Evolutionary conservation across 495 filamentous ascomycete species (phyloP).

Genomic region (Neurospora sublineolata): DNA sequence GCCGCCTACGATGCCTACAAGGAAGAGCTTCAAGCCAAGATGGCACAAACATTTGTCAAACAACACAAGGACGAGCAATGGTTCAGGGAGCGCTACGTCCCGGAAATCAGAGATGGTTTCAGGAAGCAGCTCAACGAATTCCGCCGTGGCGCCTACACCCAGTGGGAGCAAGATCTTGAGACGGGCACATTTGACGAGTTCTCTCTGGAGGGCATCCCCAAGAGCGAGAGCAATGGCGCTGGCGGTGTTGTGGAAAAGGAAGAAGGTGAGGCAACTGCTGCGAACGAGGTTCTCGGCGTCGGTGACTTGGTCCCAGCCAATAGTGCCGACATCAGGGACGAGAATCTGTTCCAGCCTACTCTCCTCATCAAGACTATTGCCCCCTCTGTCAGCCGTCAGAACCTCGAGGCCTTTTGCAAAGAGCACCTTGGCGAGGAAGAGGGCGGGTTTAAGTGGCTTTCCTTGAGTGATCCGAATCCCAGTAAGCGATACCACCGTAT

Average conservation of each 20-base stretch:
- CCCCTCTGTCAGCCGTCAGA: slow-evolving; percentile 86
- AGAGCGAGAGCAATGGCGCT: slow-evolving; percentile 78
- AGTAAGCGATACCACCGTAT: slow-evolving; percentile 95
- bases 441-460: slow-evolving; percentile 83
- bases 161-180: slow-evolving; percentile 78
- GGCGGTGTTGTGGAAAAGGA: slow-evolving; percentile 87
- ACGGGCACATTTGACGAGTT: slow-evolving; percentile 84
- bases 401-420: slow-evolving; percentile 83
- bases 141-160: slow-evolving; percentile 58
- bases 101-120: slow-evolving; percentile 62
- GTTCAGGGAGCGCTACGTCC: slow-evolving; percentile 92
- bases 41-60: slow-evolving; percentile 78
- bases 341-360: slow-evolving; percentile 72
- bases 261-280: slow-evolving; percentile 81
- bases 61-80: slow-evolving; percentile 90
- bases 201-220: slow-evolving; percentile 88
- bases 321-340: slow-evolving; percentile 73
- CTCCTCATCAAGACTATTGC: slow-evolving; percentile 97
- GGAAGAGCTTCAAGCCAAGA: slow-evolving; percentile 81
- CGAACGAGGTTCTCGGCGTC: slow-evolving; percentile 84
- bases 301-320: slow-evolving; percentile 73
- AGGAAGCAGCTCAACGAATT: slow-evolving; percentile 61
- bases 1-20: slow-evolving; percentile 89
- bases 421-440: slow-evolving; percentile 79
- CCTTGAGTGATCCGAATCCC: slow-evolving; percentile 90